Evolutionary conservation across 192 early-diverging fungal genomes (phyloP), one percentile per base, ranked within the genome.

Genomic region (Backusella psychrophila): DNA sequence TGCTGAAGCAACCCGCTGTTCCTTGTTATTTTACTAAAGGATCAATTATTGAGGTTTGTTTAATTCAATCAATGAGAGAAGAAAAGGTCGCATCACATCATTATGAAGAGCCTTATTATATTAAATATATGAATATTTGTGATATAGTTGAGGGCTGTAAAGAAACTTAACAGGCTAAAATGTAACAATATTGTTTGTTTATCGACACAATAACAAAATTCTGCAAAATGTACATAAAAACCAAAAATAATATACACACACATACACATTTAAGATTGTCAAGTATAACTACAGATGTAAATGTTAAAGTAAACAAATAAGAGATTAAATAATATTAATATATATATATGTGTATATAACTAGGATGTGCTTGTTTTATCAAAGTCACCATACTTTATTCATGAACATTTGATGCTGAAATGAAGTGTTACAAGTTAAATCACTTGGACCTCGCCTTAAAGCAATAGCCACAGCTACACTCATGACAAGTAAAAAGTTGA

Each of bases 401-500:
- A 63, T 63, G 9, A 63, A 63, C 21, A 63, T 63, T 11, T 26
- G 56, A 63, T 63, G 56, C 0, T 29, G 56, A 63, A 26, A 63
- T 9, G 23, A 23, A 26, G 12, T 63, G 23, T 63, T 26, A 63
- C 26, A 26, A 63, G 26, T 2, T 23, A 63, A 14, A 12, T 63
- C 56, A 63, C 23, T 63, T 11, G 68, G 36, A 23, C 70, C 70
- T 1, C 39, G 39, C 29, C 42, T 71, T 44, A 71, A 31, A 15
- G 41, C 46, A 6, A 71, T 71, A 7, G 42, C 14, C 26, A 71
- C 33, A 31, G 70, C 70, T 49, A 71, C 12, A 49, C 39, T 71
- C 70, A 71, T 71, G 6, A 71, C 29, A 29, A 71, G 69, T 14
- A 26, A 26, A 46, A 71, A 71, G 5, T 29, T 36, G 34, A 71